These are phyloP conservation scores for Ceratocystis lukuohia DNA, from an alignment of 2,329 filamentous ascomycete genomes.

Conservation along the genomic window DNA sequence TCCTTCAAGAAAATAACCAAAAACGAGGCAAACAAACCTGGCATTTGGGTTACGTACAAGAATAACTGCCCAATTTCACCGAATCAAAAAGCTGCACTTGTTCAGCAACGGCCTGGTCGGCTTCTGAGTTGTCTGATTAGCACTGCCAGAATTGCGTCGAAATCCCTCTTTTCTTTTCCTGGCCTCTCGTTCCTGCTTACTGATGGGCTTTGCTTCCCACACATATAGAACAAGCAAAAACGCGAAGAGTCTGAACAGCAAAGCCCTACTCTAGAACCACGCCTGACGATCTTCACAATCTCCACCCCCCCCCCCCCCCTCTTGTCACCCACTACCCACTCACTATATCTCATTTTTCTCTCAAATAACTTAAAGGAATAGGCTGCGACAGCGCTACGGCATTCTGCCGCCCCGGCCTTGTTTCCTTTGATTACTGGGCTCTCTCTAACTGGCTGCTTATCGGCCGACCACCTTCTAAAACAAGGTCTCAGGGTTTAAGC, in stretches of 20 bases:
- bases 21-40: conserved; percentile 8
- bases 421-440: not conserved
- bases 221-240: not conserved
- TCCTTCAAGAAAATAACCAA: not conserved
- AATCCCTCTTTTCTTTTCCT: not conserved
- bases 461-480: conserved; percentile 14
- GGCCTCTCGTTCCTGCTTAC: not conserved
- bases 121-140: not conserved
- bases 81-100: not conserved
- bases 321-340: not conserved
- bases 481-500: conserved; percentile 5
- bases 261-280: conserved; percentile 3
- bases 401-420: conserved; percentile 10
- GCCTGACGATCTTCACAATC: not conserved
- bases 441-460: conserved; percentile 1
- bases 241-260: too few relatives aligned
- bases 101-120: not conserved
- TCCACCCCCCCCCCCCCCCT: not conserved
- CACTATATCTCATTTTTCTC: not conserved
- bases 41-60: conserved; percentile 14
- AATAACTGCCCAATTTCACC: conserved; percentile 2
- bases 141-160: not conserved
- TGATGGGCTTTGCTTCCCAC: not conserved
- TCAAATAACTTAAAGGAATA: conserved; percentile 6
- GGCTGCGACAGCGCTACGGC: conserved; percentile 9